phyloP scores from a whole-genome alignment of 306 rosid species.

The Malus asiatica region DNA sequence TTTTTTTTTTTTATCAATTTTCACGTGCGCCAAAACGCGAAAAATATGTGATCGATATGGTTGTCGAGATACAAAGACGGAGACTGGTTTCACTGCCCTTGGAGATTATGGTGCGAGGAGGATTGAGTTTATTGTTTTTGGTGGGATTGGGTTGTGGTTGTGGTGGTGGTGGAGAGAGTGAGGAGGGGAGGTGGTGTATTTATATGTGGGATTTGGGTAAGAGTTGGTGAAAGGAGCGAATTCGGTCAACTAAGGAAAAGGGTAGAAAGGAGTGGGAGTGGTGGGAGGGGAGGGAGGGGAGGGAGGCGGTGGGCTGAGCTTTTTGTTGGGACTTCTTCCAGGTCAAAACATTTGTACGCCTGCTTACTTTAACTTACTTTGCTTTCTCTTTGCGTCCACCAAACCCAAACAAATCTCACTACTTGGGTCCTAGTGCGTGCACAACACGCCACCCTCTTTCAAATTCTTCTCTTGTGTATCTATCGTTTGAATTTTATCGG shows the following conservation, averaged over 20 bases:
- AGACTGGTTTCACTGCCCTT: not conserved
- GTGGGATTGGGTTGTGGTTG: not conserved
- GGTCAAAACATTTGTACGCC: slow-evolving; percentile 48
- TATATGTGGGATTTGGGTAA: not conserved
- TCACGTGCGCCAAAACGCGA: not conserved
- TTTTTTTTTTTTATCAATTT: not conserved
- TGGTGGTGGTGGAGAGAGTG: not conserved
- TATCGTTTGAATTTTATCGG: too few species aligned
- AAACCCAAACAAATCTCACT: not conserved
- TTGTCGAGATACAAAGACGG: not conserved
- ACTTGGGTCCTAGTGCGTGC: slow-evolving; percentile 2
- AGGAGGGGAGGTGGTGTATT: not conserved
- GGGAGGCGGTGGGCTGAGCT: slow-evolving; percentile 8
- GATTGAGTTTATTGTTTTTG: not conserved
- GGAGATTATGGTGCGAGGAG: not conserved
- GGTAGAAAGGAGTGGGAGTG: not conserved
- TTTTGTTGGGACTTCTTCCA: slow-evolving; percentile 40
- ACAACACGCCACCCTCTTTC: not conserved
- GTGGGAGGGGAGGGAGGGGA: not conserved
- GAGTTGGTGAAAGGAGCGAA: slow-evolving; percentile 37
- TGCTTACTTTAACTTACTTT: not conserved
- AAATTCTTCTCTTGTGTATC: not conserved
- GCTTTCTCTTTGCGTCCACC: not conserved
- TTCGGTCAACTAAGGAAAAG: slow-evolving; percentile 65
- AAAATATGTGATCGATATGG: not conserved